A percentile compares a stretch with the other conserved stretches of the same genome.
These are phyloP conservation scores for Nannochloris sp. DNA, from an alignment of 139 green algal genomes.

Conservation along the genomic window DNA sequence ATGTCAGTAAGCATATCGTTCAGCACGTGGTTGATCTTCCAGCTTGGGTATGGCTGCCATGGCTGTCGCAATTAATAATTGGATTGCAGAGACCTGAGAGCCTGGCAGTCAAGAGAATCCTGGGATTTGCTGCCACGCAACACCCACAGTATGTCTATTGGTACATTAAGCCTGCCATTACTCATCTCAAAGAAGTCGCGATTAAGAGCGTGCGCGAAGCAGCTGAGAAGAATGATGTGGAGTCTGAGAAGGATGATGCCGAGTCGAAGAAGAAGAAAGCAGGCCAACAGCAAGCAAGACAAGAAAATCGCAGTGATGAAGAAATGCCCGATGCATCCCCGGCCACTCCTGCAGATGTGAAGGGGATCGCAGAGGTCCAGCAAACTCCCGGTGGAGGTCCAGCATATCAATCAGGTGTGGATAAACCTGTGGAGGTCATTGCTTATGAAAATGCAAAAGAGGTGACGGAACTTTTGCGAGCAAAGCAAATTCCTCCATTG, in stretches of 20 bases:
- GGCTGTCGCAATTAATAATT: constrained; percentile 83
- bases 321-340: constrained; percentile 14
- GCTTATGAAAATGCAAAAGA: constrained; percentile 41
- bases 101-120: constrained; percentile 43
- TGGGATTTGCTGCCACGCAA: constrained; percentile 23
- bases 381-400: constrained; percentile 1
- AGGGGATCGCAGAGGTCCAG: constrained; percentile 7
- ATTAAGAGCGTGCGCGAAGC: constrained; percentile 35
- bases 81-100: constrained; percentile 73
- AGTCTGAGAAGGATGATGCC: constrained; percentile 8
- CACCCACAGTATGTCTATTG: constrained; percentile 86
- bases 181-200: constrained; percentile 56
- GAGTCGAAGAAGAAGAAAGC: neutral
- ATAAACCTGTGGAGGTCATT: constrained; percentile 45
- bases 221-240: neutral
- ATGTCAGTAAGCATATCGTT: constrained; percentile 31
- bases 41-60: constrained; percentile 86
- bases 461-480: constrained; percentile 61
- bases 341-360: constrained; percentile 13
- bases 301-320: neutral
- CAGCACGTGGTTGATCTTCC: constrained; percentile 47
- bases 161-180: constrained; percentile 71
- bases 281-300: neutral
- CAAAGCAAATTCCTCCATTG: constrained; percentile 17
- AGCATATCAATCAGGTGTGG: constrained; percentile 8